A percentile compares a stretch with the other conserved stretches of the same genome.
phyloP scores from a whole-genome alignment of 257 asterid species.

The Orobanche coerulescens region DNA sequence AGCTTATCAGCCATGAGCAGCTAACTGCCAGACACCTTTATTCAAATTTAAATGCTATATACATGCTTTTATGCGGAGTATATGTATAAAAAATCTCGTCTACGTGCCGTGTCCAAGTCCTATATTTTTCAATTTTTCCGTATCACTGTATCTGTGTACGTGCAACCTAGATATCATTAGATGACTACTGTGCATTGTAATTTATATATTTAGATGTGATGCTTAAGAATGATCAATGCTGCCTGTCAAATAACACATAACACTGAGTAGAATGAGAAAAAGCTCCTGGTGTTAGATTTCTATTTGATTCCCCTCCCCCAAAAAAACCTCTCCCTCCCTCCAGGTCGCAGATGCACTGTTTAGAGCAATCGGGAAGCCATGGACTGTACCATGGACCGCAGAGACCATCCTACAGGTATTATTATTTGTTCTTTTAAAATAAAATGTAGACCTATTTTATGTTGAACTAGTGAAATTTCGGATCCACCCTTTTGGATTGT shows the following conservation, averaged over 20 bases:
- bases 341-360: slow-evolving; percentile 48
- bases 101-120: no score
- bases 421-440: background rate
- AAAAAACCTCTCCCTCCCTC: slow-evolving; percentile 3
- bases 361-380: slow-evolving; percentile 55
- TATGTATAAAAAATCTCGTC: no score
- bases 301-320: background rate
- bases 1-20: no score
- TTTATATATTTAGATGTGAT: background rate
- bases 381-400: slow-evolving; percentile 96
- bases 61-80: no score
- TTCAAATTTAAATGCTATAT: no score
- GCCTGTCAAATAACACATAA: background rate
- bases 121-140: no score
- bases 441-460: background rate
- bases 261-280: background rate
- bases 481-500: background rate
- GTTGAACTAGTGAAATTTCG: background rate
- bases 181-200: background rate
- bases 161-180: no score
- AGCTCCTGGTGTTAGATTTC: background rate
- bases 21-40: no score
- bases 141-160: no score
- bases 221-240: slow-evolving; percentile 7
- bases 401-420: slow-evolving; percentile 82